Percentiles rank a stretch among this genome's conserved stretches.
phyloP scores from a whole-genome alignment of 2,329 filamentous ascomycete species.

The Tricladium varicosporioides region DNA sequence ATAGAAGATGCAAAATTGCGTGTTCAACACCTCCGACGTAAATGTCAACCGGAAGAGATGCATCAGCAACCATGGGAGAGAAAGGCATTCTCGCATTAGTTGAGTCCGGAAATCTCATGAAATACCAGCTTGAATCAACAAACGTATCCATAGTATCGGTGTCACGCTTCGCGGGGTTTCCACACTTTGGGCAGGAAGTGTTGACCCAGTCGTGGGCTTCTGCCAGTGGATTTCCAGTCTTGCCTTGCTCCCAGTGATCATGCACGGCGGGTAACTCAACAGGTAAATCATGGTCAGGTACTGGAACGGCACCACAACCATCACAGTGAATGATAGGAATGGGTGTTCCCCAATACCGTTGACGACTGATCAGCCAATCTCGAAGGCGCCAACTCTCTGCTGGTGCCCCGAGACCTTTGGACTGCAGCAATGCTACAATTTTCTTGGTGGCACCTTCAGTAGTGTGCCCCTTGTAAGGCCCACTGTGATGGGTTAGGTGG shows the following conservation, averaged over 20 bases:
- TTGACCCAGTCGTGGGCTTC: slow-evolving; percentile 71
- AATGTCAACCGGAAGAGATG: slow-evolving; percentile 73
- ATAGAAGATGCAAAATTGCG: slow-evolving; percentile 85
- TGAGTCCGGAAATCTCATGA: slow-evolving; percentile 73
- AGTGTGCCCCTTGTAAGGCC: slow-evolving; percentile 59
- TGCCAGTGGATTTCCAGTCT: slow-evolving; percentile 75
- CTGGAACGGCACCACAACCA: slow-evolving; percentile 74
- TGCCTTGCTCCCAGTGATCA: slow-evolving; percentile 65
- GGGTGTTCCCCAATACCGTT: slow-evolving; percentile 87
- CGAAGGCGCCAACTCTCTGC: slow-evolving; percentile 75
- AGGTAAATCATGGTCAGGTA: slow-evolving; percentile 73
- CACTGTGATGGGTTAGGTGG: slow-evolving; percentile 63
- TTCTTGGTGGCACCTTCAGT: slow-evolving; percentile 61
- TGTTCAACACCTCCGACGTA: slow-evolving; percentile 90
- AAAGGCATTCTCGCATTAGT: slow-evolving; percentile 62
- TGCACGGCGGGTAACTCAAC: slow-evolving; percentile 71
- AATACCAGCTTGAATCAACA: slow-evolving; percentile 95
- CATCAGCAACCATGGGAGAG: slow-evolving; percentile 53
- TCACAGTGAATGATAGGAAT: slow-evolving; percentile 85
- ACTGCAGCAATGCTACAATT: slow-evolving; percentile 56
- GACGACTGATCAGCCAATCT: slow-evolving; percentile 90
- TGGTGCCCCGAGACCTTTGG: slow-evolving; percentile 54
- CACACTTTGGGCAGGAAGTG: slow-evolving; percentile 72
- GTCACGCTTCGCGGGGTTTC: slow-evolving; percentile 69
- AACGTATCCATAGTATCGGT: slow-evolving; percentile 97